Evolutionary conservation across 1,284 basidiomycete species (phyloP).

Genomic region (Coniophora puteana): DNA sequence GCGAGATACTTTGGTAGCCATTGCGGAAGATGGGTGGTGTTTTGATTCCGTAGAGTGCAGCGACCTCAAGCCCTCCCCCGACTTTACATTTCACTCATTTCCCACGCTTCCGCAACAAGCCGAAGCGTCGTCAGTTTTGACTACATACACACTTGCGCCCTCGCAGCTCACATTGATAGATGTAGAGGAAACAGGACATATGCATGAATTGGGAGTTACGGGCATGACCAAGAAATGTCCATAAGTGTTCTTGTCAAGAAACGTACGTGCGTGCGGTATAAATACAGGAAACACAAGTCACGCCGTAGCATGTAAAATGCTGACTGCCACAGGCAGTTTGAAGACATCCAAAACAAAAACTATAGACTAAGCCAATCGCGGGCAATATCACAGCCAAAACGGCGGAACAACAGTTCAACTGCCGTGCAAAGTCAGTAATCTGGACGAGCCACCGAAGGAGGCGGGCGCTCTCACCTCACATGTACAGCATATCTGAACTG

Average conservation of each 20-base stretch:
- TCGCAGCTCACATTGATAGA: too few species aligned
- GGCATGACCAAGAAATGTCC: slow-evolving; percentile 26
- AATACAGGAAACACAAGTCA: slow-evolving; percentile 28
- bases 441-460: too few species aligned
- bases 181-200: slow-evolving; percentile 11
- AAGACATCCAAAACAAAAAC: slow-evolving; percentile 6
- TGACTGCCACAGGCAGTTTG: slow-evolving; percentile 9
- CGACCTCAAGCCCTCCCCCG: not conserved
- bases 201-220: slow-evolving; percentile 18
- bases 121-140: slow-evolving; percentile 2
- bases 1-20: slow-evolving; percentile 20
- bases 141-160: slow-evolving; percentile 1
- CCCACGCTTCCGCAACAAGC: slow-evolving; percentile 4
- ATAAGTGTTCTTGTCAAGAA: slow-evolving; percentile 8
- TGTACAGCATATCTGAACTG: too few species aligned
- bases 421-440: too few species aligned
- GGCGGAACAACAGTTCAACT: too few species aligned
- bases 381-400: too few species aligned
- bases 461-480: too few species aligned
- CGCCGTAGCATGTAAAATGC: slow-evolving; percentile 17
- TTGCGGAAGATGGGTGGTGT: slow-evolving; percentile 14
- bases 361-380: too few species aligned
- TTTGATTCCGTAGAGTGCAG: not conserved
- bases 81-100: not conserved
- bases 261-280: slow-evolving; percentile 15